These are phyloP conservation scores for Amanita fuliginea DNA, from an alignment of 768 basidiomycete genomes.

Conservation along the genomic window DNA sequence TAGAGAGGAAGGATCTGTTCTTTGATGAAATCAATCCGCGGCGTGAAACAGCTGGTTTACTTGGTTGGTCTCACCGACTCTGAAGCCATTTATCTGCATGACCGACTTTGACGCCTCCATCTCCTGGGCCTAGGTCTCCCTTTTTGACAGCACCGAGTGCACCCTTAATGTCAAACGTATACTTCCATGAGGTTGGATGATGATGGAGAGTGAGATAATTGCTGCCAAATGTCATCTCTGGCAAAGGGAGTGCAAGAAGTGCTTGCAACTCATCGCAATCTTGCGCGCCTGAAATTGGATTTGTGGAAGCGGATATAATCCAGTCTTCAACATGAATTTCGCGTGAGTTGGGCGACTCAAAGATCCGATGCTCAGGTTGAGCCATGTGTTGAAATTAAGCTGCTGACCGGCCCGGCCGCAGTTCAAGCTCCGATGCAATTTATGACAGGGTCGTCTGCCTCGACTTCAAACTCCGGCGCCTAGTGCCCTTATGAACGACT, in stretches of 20 bases:
- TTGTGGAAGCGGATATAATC: conserved; percentile 59
- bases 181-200: conserved; percentile 46
- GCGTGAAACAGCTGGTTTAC: conserved; percentile 8
- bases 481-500: conserved; percentile 25
- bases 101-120: conserved; percentile 89
- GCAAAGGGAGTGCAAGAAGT: conserved; percentile 64
- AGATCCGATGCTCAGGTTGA: conserved; percentile 40
- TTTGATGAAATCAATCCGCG: conserved; percentile 3
- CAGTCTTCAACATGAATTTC: conserved; percentile 59
- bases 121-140: conserved; percentile 65
- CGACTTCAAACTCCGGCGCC: background rate
- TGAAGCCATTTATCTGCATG: conserved; percentile 92
- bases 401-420: conserved; percentile 5
- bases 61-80: conserved; percentile 51
- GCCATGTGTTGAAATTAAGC: conserved; percentile 18
- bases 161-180: conserved; percentile 53
- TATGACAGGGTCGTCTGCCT: background rate
- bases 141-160: conserved; percentile 67
- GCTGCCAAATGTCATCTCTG: conserved; percentile 95
- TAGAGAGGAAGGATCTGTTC: conserved; percentile 55
- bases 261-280: conserved; percentile 65
- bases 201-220: conserved; percentile 69
- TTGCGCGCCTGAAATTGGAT: conserved; percentile 69
- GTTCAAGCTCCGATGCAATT: background rate
- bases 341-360: conserved; percentile 61